Percentiles rank a stretch among this genome's conserved stretches.
Evolutionary conservation across 345 rosid species (phyloP).

Genomic region (Orychophragmus violaceus): DNA sequence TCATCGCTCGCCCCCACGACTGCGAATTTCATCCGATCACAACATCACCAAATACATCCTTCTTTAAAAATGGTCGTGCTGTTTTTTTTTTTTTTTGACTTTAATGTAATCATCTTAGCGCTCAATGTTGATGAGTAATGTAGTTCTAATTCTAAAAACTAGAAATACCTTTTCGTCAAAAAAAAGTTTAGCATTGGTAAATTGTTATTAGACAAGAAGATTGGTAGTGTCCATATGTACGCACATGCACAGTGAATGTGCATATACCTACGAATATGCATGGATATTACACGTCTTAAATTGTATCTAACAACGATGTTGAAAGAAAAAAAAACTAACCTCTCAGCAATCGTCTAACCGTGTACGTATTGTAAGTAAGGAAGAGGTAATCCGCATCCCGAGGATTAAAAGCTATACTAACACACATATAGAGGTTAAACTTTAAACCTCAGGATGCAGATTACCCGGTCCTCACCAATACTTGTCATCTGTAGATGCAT

Average conservation of each 20-base stretch:
- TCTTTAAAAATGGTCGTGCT: too few relatives aligned
- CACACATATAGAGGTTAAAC: background rate
- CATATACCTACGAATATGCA: background rate
- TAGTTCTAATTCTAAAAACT: too few relatives aligned
- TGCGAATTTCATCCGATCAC: too few relatives aligned
- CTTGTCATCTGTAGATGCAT: background rate
- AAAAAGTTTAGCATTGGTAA: background rate
- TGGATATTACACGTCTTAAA: background rate
- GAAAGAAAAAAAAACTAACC: background rate
- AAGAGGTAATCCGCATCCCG: constrained; percentile 39
- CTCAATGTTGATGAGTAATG: too few relatives aligned
- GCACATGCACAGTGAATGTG: background rate
- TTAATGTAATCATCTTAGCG: too few relatives aligned
- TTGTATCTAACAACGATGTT: too few relatives aligned
- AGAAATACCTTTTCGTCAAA: background rate
- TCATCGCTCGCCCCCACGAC: too few relatives aligned
- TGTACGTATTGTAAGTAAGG: constrained; percentile 22
- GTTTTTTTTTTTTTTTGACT: too few relatives aligned
- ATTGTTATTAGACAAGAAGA: background rate
- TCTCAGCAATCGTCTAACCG: background rate
- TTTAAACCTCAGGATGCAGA: constrained; percentile 41
- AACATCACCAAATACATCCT: too few relatives aligned
- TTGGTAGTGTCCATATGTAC: background rate
- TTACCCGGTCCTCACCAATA: constrained; percentile 34
- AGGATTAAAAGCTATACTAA: constrained; percentile 13